These are phyloP conservation scores for Leccinellum luteum DNA, from an alignment of 768 basidiomycete genomes.

Conservation along the genomic window DNA sequence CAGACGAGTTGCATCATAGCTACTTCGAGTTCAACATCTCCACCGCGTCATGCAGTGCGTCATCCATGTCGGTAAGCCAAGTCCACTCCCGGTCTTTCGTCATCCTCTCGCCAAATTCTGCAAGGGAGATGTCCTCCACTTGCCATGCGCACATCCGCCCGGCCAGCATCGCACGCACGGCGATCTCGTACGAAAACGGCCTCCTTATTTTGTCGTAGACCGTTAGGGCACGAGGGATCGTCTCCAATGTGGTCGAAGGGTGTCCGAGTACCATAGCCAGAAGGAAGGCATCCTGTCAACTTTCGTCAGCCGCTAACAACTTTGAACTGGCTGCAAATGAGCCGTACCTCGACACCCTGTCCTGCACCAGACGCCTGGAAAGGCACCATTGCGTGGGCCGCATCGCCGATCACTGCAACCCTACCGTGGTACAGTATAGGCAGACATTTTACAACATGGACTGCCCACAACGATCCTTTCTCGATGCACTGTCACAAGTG, in stretches of 20 bases:
- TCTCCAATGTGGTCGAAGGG: slow-evolving; percentile 30
- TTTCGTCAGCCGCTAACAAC: no score
- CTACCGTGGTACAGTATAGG: slow-evolving; percentile 49
- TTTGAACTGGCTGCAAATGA: background rate
- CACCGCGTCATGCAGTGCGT: slow-evolving; percentile 17
- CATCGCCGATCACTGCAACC: slow-evolving; percentile 47
- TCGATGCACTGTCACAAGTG: slow-evolving; percentile 45
- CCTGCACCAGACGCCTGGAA: slow-evolving; percentile 44
- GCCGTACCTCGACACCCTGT: slow-evolving; percentile 40
- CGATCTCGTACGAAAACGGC: slow-evolving; percentile 40
- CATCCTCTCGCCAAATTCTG: slow-evolving; percentile 40
- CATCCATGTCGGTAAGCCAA: slow-evolving; percentile 25
- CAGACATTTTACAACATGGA: slow-evolving; percentile 55
- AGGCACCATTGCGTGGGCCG: slow-evolving; percentile 44
- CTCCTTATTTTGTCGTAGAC: slow-evolving; percentile 51
- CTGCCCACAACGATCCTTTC: slow-evolving; percentile 56
- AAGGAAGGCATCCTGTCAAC: slow-evolving; percentile 34
- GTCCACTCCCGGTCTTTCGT: slow-evolving; percentile 59
- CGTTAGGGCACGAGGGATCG: slow-evolving; percentile 38
- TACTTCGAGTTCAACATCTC: slow-evolving; percentile 9
- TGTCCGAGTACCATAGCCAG: slow-evolving; percentile 45
- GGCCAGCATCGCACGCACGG: slow-evolving; percentile 21
- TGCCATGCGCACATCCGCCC: slow-evolving; percentile 18
- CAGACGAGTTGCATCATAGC: no score
- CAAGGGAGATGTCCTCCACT: slow-evolving; percentile 27